Base-by-base conservation (phyloP, 495 filamentous ascomycete genomes). In the Neurospora discreta region DNA sequence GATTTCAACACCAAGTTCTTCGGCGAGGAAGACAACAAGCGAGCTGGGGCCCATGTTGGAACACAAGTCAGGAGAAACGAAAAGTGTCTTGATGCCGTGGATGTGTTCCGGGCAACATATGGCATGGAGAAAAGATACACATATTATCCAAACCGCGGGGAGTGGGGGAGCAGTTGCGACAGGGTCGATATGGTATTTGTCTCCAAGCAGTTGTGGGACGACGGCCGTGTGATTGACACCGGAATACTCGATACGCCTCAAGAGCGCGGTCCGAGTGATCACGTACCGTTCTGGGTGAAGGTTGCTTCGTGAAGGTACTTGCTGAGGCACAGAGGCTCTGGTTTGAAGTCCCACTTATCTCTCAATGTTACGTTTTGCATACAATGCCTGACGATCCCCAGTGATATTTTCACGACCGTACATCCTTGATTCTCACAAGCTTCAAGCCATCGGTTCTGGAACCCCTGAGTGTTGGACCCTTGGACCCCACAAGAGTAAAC, bases 1-100 rank as follows among this genome's bases (percentile, higher is more conserved):
- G 85, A 88, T 44, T 88, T 88, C 70, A 80, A 84, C 68, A 72
- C 52, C 41, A 83, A 80, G 72, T 85, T 87, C 72, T 81, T 88
- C n/a, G 60, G 75, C n/a, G 70, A 69, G 13, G 76, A 75, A 30
- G 72, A 79, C 52, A 75, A 76, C 15, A 10, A 58, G 38, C 71
- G 75, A 18, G 77, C 73, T 3, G 52, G n/a, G 13, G 77, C 75
- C 5, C 70, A 72, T 26, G 33, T 84, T 85, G 44, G 39, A 20
- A 60, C 67, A 39, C 36, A 23, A 20, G 69, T 38, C 20, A 65
- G 20, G 20, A 67, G 67, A 18, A 68, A 68, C 3, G 18, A 68
- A 18, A 65, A 23, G 20, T 74, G 72, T 43, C 69, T 77, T 5
- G 75, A 77, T 72, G 71, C 69, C 15, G 70, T 81, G 23, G 82